These are phyloP conservation scores for Podospora pseudopauciseta DNA, from an alignment of 495 filamentous ascomycete genomes.

Conservation along the genomic window DNA sequence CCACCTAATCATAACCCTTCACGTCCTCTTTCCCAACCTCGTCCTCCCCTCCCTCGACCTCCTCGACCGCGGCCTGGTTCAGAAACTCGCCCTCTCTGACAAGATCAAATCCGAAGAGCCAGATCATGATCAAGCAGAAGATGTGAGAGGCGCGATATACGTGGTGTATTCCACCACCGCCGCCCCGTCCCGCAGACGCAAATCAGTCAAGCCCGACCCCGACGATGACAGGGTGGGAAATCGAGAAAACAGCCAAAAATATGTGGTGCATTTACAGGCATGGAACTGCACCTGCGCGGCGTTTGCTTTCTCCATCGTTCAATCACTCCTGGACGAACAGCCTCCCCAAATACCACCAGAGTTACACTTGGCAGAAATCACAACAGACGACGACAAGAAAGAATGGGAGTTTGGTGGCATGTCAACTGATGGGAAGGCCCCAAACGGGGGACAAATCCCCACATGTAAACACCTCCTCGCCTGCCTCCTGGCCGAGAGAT, in stretches of 20 bases:
- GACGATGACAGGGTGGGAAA: no score
- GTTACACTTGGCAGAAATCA: not conserved
- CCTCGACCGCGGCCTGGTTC: slow-evolving; percentile 67
- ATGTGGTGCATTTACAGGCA: slow-evolving; percentile 67
- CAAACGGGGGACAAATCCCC: slow-evolving; percentile 41
- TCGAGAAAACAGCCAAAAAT: slow-evolving; percentile 32
- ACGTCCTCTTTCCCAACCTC: slow-evolving; percentile 58
- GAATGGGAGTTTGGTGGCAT: slow-evolving; percentile 42
- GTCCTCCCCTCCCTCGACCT: slow-evolving; percentile 76
- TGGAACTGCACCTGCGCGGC: slow-evolving; percentile 90
- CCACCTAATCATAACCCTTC: slow-evolving; percentile 55
- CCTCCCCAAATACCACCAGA: not conserved
- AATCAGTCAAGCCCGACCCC: not conserved
- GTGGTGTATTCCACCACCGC: slow-evolving; percentile 35
- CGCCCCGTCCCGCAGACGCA: slow-evolving; percentile 17
- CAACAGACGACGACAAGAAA: slow-evolving; percentile 3
- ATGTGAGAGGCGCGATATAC: slow-evolving; percentile 26
- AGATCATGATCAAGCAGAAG: not conserved
- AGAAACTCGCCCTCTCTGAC: slow-evolving; percentile 29
- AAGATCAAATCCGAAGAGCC: slow-evolving; percentile 4
- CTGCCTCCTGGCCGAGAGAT: slow-evolving; percentile 70
- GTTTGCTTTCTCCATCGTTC: slow-evolving; percentile 68
- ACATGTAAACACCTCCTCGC: slow-evolving; percentile 90
- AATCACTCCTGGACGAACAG: not conserved
- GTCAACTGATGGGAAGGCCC: slow-evolving; percentile 29